Base-by-base conservation (phyloP, 305 asterid species). In the Rubia balearica region DNA sequence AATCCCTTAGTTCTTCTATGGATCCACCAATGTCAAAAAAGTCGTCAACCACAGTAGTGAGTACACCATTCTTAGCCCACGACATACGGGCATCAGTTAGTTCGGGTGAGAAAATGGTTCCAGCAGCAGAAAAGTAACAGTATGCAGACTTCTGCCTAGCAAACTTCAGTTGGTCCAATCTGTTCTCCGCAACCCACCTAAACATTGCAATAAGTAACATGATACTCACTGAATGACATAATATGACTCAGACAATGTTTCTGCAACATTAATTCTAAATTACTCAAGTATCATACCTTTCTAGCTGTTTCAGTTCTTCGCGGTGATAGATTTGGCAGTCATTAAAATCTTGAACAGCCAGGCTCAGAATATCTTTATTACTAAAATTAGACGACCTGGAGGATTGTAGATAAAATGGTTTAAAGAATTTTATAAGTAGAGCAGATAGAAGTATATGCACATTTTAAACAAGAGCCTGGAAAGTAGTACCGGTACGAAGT, bases 21-120 rank as follows among this genome's bases (percentile, higher is more conserved):
- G 98, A 93, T 71, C 96, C 97, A 67, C 94, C 97, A 59, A 84
- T 77, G 56, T 93, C 98, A 61, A 91, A 93, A 73, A 93, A 89
- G 83, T 93, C 98, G 73, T 93, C 97, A 0, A 93, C 88, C 75
- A 93, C 95, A 27, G 97, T 88, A 41, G 96, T 85, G 42, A 93
- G 86, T 33, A 90, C 79, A 43, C 85, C 87, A 70, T 85, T 87
- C 81, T 89, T 88, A 78, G 98, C 98, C 97, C 98, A 93, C 30
- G 95, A 82, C 78, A 93, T 79, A 71, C 98, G 95, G 11, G 95
- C 90, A 76, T 93, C 96, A 21, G 86, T 84, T 68, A 85, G 82
- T 69, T 93, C 96, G 53, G 95, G 95, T 56, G 85, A 73, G 66
- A 76, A 83, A 70, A 85, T 38, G 69, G 96, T 83, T 65, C 92